Conservation (phyloP, 768 basidiomycete species). For the Auricularia heimuer region DNA sequence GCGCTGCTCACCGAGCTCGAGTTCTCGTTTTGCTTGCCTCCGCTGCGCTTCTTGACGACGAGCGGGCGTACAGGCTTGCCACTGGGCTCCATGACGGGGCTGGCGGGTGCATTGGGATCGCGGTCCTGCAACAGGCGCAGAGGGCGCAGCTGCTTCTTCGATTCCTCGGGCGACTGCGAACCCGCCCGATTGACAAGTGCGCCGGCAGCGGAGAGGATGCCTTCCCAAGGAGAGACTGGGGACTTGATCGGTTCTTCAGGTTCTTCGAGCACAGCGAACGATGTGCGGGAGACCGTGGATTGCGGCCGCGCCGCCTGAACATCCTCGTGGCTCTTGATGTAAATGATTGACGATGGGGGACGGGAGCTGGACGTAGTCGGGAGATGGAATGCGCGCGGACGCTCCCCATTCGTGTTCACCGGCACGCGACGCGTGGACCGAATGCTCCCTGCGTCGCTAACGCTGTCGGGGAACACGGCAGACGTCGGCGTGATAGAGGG, state of each 20-base stretch:
- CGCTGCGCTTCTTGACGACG: slow-evolving; percentile 39
- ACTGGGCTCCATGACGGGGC: neutral
- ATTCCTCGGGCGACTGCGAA: neutral
- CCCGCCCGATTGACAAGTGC: neutral
- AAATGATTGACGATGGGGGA: neutral
- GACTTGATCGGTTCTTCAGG: neutral
- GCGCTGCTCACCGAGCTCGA: slow-evolving; percentile 26
- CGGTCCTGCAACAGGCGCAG: slow-evolving; percentile 54
- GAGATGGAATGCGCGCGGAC: neutral
- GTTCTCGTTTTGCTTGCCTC: slow-evolving; percentile 26
- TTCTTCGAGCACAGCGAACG: neutral
- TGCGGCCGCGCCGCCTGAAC: neutral
- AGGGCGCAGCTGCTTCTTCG: neutral
- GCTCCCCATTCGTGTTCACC: neutral
- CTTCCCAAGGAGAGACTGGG: neutral
- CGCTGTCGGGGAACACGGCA: neutral
- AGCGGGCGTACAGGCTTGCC: slow-evolving; percentile 36
- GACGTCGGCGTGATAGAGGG: neutral
- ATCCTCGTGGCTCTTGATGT: neutral
- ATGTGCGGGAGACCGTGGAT: neutral
- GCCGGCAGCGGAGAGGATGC: neutral
- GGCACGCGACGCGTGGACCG: neutral
- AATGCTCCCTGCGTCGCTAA: neutral
- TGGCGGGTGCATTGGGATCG: slow-evolving; percentile 28
- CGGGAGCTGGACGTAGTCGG: neutral